Base-by-base conservation (phyloP, 2,329 filamentous ascomycete species). In the Cadophora malorum region DNA sequence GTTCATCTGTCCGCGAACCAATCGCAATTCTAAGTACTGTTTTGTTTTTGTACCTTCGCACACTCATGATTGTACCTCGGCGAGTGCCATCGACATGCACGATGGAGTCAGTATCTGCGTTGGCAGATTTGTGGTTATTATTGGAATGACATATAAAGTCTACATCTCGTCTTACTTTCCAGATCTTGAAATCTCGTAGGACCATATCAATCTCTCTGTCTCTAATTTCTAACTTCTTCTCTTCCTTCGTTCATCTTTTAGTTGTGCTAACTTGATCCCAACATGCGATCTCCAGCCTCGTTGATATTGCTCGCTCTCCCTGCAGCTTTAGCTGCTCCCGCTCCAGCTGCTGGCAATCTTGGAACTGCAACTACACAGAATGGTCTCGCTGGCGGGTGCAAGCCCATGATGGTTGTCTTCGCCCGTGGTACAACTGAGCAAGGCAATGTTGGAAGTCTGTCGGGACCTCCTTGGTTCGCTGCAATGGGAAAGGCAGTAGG, bases 361-460 rank as follows among this genome's bases (percentile, higher is more conserved):
- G 19, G 56, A 64, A 47, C 68, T n/a, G 64, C 67, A 14, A 61
- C 59, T 19, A 69, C 65, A n/a, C 64, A 70, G 58, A 74, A 76
- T 63, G 75, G 72, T 41, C 65, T 76, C 25, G 64, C 69, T 41
- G 77, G 76, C n/a, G 72, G 65, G 53, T 84, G 83, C 76, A 81
- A 81, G 35, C 73, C 79, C 31, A 80, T 85, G 69, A 87, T 84
- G 10, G 76, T 88, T 63, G 82, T 88, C 72, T 88, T 85, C 71
- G 85, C 85, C n/a, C 82, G 85, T 21, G 85, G 86, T 8, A 86
- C 85, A 4, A 82, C 80, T 5, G 84, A 87, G 75, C 41, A 69
- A 0, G 84, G 84, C 53, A 87, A 85, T 71, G 82, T 88, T 63
- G 86, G 86, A 31, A 74, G 73, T 31, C 68, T 82, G 7, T 79